Base-by-base conservation (phyloP, 306 rosid genomes). In the Myrica gale region DNA sequence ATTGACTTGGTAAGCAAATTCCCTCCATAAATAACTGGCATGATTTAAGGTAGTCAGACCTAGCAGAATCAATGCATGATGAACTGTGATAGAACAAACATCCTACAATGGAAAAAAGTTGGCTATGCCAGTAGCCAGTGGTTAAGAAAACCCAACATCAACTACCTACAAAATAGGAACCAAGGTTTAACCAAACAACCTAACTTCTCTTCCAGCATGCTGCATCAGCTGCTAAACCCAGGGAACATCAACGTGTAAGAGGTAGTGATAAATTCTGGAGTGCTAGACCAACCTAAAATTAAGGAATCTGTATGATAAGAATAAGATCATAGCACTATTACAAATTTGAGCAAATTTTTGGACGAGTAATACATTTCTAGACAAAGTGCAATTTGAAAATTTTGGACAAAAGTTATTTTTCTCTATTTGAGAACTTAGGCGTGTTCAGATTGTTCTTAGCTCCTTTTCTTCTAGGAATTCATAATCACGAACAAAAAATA, bases 131-230 rank as follows among this genome's bases (percentile, higher is more conserved):
- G 39, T 50, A 23, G 37, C 72, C 47, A 61, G 9, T 71, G 72
- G 17, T 69, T n/a, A 48, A 45, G 50, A 76, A 72, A 80, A 73
- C 67, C 75, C 42, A 54, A 63, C 52, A 77, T 79, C 76, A 73
- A 79, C 62, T 53, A 72, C 7, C 69, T 71, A 67, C 41, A 21
- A 43, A 52, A 19, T 17, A 4, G 9, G 7, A 19, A 5, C 61
- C 20, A 19, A 8, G 8, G n/a, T 19, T 55, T 55, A 19, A 23
- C n/a, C 0, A 19, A 8, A 12, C 23, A 55, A 55, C 61, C 61
- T 55, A 55, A 19, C 9, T 55, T 55, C 23, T 55, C 26, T 55
- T 55, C 61, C 20, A 53, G 16, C 17, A 5, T 53, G 58, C 58
- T 17, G n/a, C 58, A 8, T 11, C 7, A 11, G 51, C 11, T 46